Evolutionary conservation across 2,329 filamentous ascomycete species (phyloP).

Genomic region (Corinectria fuckeliana): DNA sequence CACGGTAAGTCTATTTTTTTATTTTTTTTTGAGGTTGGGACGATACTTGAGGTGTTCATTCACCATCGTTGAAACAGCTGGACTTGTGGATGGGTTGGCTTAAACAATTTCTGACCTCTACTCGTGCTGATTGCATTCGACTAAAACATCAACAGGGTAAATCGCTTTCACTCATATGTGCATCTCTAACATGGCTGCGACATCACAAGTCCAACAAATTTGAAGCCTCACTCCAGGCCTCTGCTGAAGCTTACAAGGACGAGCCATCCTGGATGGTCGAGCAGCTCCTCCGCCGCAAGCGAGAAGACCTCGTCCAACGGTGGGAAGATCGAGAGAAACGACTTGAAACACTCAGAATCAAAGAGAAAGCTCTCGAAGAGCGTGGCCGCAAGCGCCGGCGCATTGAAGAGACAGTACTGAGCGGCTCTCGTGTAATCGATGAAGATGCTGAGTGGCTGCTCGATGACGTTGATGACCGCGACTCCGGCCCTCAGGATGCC

Average conservation of each 20-base stretch:
- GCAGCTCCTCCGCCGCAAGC: constrained; percentile 73
- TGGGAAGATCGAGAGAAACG: constrained; percentile 78
- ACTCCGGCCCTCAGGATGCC: constrained; percentile 44
- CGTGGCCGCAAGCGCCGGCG: constrained; percentile 55
- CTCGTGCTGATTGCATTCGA: not conserved
- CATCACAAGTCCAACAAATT: constrained; percentile 72
- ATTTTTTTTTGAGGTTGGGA: not conserved
- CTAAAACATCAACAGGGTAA: constrained; percentile 69
- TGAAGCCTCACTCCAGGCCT: constrained; percentile 58
- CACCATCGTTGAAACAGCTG: no score
- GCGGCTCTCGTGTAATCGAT: constrained; percentile 43
- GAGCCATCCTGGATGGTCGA: constrained; percentile 88
- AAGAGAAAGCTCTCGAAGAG: constrained; percentile 63
- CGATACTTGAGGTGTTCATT: not conserved
- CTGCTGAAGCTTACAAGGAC: constrained; percentile 58
- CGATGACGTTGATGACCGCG: constrained; percentile 68
- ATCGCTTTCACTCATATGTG: constrained; percentile 89
- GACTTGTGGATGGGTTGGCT: no score
- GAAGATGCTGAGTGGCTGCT: constrained; percentile 77
- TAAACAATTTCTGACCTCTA: not conserved
- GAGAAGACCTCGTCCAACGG: constrained; percentile 67
- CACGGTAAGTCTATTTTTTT: constrained; percentile 52
- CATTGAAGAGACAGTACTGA: constrained; percentile 42
- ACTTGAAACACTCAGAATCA: constrained; percentile 69
- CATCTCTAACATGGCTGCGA: constrained; percentile 88